Conservation (phyloP, 148 eudicot genomes). For the Camellia sinensis region DNA sequence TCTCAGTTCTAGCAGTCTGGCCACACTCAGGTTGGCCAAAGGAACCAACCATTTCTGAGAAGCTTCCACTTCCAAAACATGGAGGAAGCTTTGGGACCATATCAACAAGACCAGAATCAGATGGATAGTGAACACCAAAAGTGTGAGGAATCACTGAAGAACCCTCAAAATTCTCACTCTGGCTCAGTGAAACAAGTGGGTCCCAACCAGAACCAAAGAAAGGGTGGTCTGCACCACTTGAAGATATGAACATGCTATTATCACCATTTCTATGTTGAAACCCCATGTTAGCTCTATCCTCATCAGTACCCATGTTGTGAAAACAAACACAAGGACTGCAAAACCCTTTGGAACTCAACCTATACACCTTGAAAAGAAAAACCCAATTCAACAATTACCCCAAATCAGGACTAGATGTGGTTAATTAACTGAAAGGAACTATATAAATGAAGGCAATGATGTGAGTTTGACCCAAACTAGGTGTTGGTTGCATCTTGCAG, state of each 20-base stretch:
- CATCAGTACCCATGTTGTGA: constrained; percentile 69
- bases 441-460: constrained; percentile 36
- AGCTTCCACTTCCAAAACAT: constrained; percentile 59
- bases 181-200: constrained; percentile 56
- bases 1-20: constrained; percentile 33
- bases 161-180: constrained; percentile 50
- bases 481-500: constrained; percentile 59
- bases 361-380: constrained; percentile 22
- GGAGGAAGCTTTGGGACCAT: constrained; percentile 55
- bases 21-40: constrained; percentile 49
- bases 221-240: constrained; percentile 22
- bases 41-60: constrained; percentile 57
- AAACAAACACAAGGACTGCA: constrained; percentile 31
- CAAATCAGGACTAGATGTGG: constrained; percentile 23
- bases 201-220: constrained; percentile 68
- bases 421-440: constrained; percentile 21
- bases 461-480: constrained; percentile 67
- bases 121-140: constrained; percentile 45
- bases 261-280: constrained; percentile 45
- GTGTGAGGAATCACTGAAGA: constrained; percentile 47
- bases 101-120: constrained; percentile 57
- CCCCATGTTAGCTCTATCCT: constrained; percentile 50
- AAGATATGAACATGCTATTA: constrained; percentile 25
- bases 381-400: constrained; percentile 37
- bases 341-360: constrained; percentile 23